Conservation (phyloP, 306 rosid species). For the Dalbergia cochinchinensis region DNA sequence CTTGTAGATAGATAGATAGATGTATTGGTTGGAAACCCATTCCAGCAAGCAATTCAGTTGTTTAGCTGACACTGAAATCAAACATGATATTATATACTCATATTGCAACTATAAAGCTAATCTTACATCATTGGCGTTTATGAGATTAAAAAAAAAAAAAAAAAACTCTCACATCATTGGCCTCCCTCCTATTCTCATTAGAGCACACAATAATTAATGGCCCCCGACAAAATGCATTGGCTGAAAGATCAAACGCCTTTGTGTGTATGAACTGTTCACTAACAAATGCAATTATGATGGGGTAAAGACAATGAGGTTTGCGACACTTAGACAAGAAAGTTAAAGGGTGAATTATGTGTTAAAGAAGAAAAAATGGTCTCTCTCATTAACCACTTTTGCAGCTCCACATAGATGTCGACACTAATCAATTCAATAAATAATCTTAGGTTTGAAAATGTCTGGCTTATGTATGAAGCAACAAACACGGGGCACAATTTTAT, state of each 20-base stretch:
- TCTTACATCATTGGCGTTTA: constrained; percentile 51
- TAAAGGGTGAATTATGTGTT: constrained; percentile 38
- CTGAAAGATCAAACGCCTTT: constrained; percentile 41
- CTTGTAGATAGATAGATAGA: constrained; percentile 37
- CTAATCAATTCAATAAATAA: constrained; percentile 43
- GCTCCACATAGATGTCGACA: constrained; percentile 52
- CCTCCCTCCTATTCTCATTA: constrained; percentile 38
- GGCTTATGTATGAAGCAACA: constrained; percentile 52
- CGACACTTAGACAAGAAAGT: constrained; percentile 36
- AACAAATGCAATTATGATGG: constrained; percentile 47
- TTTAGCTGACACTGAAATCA: constrained; percentile 66
- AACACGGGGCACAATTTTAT: background rate
- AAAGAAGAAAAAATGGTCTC: constrained; percentile 39
- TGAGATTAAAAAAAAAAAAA: too few species aligned
- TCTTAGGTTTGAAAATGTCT: constrained; percentile 62
- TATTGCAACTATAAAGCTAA: constrained; percentile 43
- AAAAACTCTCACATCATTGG: constrained; percentile 46
- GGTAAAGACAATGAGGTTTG: constrained; percentile 43
- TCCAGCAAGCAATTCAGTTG: constrained; percentile 67
- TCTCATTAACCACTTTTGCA: constrained; percentile 45
- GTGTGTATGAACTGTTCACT: constrained; percentile 56
- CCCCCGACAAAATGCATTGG: constrained; percentile 58
- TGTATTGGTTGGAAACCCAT: constrained; percentile 69
- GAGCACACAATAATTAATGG: constrained; percentile 33
- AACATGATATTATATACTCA: constrained; percentile 23